Conservation (phyloP, 2,329 filamentous ascomycete species). For the Aspergillus sp. region DNA sequence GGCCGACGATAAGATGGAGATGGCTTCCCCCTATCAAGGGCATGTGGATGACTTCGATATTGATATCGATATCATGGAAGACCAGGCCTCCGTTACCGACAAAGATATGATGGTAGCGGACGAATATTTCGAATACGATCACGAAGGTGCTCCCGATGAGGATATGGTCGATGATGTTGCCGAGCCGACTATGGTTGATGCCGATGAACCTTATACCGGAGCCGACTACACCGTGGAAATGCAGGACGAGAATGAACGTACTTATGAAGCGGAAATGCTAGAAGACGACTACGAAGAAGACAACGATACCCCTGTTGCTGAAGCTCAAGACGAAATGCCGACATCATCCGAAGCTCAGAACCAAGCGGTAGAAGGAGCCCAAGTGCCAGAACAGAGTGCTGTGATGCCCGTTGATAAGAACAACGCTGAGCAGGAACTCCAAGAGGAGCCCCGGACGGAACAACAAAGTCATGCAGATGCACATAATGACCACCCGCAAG, state of each 20-base stretch:
- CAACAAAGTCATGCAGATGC: slow-evolving; percentile 7
- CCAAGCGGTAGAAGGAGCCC: slow-evolving; percentile 7
- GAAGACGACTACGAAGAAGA: slow-evolving; percentile 43
- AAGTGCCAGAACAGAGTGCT: not conserved
- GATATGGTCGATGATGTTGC: slow-evolving; percentile 51
- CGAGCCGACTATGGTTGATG: slow-evolving; percentile 42
- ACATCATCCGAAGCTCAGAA: slow-evolving; percentile 10
- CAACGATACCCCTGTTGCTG: slow-evolving; percentile 33
- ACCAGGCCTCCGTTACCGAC: slow-evolving; percentile 62
- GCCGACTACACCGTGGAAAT: slow-evolving; percentile 33
- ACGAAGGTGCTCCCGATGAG: slow-evolving; percentile 42
- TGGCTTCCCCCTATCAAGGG: slow-evolving; percentile 43
- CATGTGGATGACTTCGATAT: slow-evolving; percentile 59
- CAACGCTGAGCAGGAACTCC: not conserved
- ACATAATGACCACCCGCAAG: not conserved
- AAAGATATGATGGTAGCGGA: slow-evolving; percentile 46
- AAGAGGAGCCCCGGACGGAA: slow-evolving; percentile 7
- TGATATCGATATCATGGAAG: slow-evolving; percentile 60
- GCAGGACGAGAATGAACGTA: slow-evolving; percentile 31
- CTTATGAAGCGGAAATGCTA: slow-evolving; percentile 44
- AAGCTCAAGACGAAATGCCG: slow-evolving; percentile 17
- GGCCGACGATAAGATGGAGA: slow-evolving; percentile 48
- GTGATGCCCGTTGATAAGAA: slow-evolving; percentile 2
- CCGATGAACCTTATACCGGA: slow-evolving; percentile 31
- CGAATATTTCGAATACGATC: slow-evolving; percentile 37